These are phyloP conservation scores for Rhododendron molle DNA, from an alignment of 148 eudicot genomes.

Conservation along the genomic window DNA sequence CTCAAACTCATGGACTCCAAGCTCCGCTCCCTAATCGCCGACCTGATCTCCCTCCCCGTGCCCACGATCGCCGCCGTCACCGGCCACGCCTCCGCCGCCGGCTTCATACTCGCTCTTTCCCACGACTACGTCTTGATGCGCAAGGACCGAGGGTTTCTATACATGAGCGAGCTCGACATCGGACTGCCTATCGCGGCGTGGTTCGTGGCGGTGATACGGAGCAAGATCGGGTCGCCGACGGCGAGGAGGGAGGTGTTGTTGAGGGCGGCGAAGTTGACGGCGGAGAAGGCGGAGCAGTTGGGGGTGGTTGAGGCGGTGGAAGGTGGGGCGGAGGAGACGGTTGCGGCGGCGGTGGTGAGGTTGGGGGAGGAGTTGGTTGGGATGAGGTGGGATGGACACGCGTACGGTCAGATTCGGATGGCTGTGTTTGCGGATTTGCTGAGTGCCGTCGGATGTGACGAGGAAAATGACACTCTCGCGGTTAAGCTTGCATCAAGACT, in stretches of 20 bases:
- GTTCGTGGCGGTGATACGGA: slow-evolving; percentile 16
- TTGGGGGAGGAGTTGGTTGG: slow-evolving; percentile 37
- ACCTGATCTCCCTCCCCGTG: slow-evolving; percentile 44
- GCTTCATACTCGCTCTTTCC: slow-evolving; percentile 34
- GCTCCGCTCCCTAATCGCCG: slow-evolving; percentile 30
- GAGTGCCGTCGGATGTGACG: slow-evolving; percentile 12
- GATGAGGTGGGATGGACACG: slow-evolving; percentile 44
- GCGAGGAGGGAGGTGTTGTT: slow-evolving; percentile 28
- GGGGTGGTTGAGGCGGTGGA: slow-evolving; percentile 41
- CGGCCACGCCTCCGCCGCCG: slow-evolving; percentile 59
- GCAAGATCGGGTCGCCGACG: slow-evolving; percentile 26
- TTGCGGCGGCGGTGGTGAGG: slow-evolving; percentile 38
- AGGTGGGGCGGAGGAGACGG: slow-evolving; percentile 35
- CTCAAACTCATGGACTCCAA: slow-evolving; percentile 23
- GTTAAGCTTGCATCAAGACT: slow-evolving; percentile 3
- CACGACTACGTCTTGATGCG: slow-evolving; percentile 53
- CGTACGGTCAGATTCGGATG: slow-evolving; percentile 37
- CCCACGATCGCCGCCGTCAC: slow-evolving; percentile 56
- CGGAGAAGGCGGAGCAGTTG: slow-evolving; percentile 28
- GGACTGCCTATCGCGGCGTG: slow-evolving; percentile 30
- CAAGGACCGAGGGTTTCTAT: slow-evolving; percentile 45
- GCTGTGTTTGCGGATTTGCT: slow-evolving; percentile 20
- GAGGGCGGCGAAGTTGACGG: slow-evolving; percentile 40
- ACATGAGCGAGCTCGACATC: slow-evolving; percentile 55
- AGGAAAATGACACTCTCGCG: neutral